These are phyloP conservation scores for Colletotrichum neosansevieriae DNA, from an alignment of 2,329 filamentous ascomycete genomes.

Conservation along the genomic window DNA sequence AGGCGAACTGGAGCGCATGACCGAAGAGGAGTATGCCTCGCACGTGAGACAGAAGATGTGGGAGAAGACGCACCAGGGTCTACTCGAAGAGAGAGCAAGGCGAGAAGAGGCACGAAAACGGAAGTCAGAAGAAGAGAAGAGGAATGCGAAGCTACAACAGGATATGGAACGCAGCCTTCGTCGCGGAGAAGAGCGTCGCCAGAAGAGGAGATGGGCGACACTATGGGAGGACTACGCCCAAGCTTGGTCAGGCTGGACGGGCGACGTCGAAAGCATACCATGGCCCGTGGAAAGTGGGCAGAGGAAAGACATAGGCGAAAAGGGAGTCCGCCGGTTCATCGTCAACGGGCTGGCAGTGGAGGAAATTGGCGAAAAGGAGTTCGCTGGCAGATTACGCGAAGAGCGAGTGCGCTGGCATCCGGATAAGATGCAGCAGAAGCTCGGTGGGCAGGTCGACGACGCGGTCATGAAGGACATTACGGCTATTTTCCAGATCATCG, in stretches of 20 bases:
- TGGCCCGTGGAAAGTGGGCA: slow-evolving; percentile 81
- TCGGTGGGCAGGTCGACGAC: slow-evolving; percentile 79
- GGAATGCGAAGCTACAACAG: slow-evolving; percentile 52
- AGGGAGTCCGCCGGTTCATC: slow-evolving; percentile 78
- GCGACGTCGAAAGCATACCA: slow-evolving; percentile 57
- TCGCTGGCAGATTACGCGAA: slow-evolving; percentile 72
- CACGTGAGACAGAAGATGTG: slow-evolving; percentile 93
- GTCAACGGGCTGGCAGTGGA: slow-evolving; percentile 58
- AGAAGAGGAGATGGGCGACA: slow-evolving; percentile 65
- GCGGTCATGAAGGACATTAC: slow-evolving; percentile 84
- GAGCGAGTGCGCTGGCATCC: slow-evolving; percentile 97
- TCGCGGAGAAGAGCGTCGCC: slow-evolving; percentile 73
- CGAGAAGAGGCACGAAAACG: slow-evolving; percentile 66
- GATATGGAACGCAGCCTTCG: slow-evolving; percentile 78
- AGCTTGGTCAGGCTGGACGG: slow-evolving; percentile 72
- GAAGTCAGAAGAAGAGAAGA: slow-evolving; percentile 63
- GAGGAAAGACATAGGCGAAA: slow-evolving; percentile 66
- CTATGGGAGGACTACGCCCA: slow-evolving; percentile 74
- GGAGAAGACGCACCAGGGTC: slow-evolving; percentile 90
- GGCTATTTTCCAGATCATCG: slow-evolving; percentile 90
- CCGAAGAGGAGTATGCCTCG: slow-evolving; percentile 89
- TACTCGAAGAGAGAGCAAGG: slow-evolving; percentile 80
- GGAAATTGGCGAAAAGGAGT: slow-evolving; percentile 58
- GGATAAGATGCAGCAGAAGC: slow-evolving; percentile 94
- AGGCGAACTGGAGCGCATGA: slow-evolving; percentile 83